These are phyloP conservation scores for Aureobasidium lini DNA, from an alignment of 2,329 filamentous ascomycete genomes.

Conservation along the genomic window DNA sequence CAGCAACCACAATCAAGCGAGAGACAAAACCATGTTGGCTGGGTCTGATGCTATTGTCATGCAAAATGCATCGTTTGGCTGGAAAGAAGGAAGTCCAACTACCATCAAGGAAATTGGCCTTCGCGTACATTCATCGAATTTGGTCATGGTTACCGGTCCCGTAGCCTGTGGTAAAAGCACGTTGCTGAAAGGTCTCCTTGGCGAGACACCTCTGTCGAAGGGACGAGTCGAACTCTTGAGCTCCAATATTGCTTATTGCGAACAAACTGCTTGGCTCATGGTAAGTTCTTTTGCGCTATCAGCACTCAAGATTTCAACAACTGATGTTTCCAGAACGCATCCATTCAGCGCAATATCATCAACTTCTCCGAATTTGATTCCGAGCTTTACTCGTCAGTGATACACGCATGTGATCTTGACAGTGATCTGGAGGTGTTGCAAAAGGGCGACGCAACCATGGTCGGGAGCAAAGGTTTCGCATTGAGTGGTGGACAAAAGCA, in stretches of 20 bases:
- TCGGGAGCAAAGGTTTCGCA: constrained; percentile 79
- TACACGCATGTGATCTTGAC: constrained; percentile 64
- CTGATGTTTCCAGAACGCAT: constrained; percentile 68
- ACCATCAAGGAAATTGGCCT: constrained; percentile 36
- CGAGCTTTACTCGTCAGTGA: constrained; percentile 60
- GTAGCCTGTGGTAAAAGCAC: constrained; percentile 48
- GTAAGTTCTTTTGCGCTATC: not conserved
- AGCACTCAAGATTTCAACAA: not conserved
- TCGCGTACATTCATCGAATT: constrained; percentile 33
- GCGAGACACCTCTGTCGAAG: constrained; percentile 32
- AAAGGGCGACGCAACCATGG: constrained; percentile 65
- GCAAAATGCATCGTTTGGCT: constrained; percentile 31
- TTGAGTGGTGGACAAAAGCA: constrained; percentile 77
- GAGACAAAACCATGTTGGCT: not conserved
- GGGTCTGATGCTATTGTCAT: constrained; percentile 35
- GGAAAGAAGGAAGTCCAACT: constrained; percentile 36
- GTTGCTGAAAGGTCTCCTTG: constrained; percentile 38
- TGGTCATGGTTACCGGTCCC: constrained; percentile 44
- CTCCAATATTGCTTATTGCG: constrained; percentile 30
- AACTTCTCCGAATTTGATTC: constrained; percentile 61
- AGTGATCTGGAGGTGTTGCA: constrained; percentile 72
- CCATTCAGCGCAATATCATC: constrained; percentile 67
- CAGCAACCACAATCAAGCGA: not conserved
- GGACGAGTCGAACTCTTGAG: constrained; percentile 45
- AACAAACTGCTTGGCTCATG: not conserved